phyloP scores from a whole-genome alignment of 768 basidiomycete genomes.

The Suillus discolor region DNA sequence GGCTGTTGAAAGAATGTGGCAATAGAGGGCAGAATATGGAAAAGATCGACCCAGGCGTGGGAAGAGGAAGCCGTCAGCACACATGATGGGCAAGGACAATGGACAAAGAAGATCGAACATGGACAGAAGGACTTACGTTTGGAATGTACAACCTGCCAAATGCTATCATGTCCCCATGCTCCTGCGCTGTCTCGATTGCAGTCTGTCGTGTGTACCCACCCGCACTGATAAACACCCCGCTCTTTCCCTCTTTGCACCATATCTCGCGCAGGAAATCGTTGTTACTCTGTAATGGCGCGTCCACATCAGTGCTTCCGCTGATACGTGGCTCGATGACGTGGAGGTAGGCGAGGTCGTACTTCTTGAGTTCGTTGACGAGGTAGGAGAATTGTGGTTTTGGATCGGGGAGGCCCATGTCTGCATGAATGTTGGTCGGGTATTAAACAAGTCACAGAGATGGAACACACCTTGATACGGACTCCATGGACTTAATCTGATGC shows the following conservation, averaged over 20 bases:
- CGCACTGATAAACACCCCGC: constrained; percentile 6
- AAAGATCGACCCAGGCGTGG: neutral
- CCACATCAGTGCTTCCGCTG: constrained; percentile 11
- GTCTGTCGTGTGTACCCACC: constrained; percentile 10
- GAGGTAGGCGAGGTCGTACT: constrained; percentile 41
- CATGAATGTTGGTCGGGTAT: neutral
- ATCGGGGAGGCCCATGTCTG: constrained; percentile 40
- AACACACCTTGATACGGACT: constrained; percentile 33
- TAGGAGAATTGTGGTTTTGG: constrained; percentile 39
- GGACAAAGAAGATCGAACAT: neutral
- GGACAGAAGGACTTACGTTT: constrained; percentile 2
- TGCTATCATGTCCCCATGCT: constrained; percentile 10
- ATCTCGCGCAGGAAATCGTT: constrained; percentile 30
- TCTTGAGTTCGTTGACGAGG: constrained; percentile 29
- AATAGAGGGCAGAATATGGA: neutral
- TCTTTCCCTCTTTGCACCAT: constrained; percentile 21
- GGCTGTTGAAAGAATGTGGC: constrained; percentile 24
- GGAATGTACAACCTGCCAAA: constrained; percentile 13
- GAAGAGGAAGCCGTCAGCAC: neutral
- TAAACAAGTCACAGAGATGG: constrained; percentile 6
- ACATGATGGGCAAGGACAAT: neutral
- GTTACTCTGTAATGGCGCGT: constrained; percentile 15
- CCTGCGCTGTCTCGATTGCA: constrained; percentile 3
- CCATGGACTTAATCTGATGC: constrained; percentile 48
- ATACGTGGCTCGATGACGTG: constrained; percentile 40